A percentile compares a stretch with the other conserved stretches of the same genome.
Conservation (phyloP, 176 grass and related monocot genomes). For the Poa pratensis region DNA sequence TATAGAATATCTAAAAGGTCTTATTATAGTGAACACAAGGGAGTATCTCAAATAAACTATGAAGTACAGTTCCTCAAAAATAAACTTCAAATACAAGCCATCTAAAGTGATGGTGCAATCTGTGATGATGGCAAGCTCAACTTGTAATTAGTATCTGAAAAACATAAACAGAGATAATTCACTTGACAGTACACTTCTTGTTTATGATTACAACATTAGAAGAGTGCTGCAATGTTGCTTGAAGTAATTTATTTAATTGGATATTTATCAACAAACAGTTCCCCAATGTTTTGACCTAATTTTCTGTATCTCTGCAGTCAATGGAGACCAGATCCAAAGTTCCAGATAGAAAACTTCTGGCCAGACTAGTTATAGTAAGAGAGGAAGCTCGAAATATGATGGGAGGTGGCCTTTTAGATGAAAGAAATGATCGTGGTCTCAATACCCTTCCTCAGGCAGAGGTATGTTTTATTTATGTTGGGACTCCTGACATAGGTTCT, state of each 20-base stretch:
- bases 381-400: constrained; percentile 94
- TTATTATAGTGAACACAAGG: no score
- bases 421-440: constrained; percentile 92
- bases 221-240: background rate
- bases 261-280: constrained; percentile 20
- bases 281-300: background rate
- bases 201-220: constrained; percentile 10
- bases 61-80: background rate
- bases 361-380: constrained; percentile 84
- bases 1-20: no score
- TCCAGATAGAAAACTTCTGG: constrained; percentile 84
- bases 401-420: constrained; percentile 96
- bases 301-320: constrained; percentile 48
- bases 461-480: constrained; percentile 49
- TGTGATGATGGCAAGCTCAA: background rate
- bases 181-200: constrained; percentile 1
- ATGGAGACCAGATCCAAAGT: constrained; percentile 82
- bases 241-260: constrained; percentile 26
- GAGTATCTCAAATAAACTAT: background rate
- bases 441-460: constrained; percentile 87
- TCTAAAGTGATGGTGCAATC: background rate
- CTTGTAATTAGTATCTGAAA: constrained; percentile 2
- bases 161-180: background rate
- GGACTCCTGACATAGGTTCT: constrained; percentile 3
- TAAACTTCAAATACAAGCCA: background rate